Base-by-base conservation (phyloP, 2,329 filamentous ascomycete species). In the Fusarium udum region DNA sequence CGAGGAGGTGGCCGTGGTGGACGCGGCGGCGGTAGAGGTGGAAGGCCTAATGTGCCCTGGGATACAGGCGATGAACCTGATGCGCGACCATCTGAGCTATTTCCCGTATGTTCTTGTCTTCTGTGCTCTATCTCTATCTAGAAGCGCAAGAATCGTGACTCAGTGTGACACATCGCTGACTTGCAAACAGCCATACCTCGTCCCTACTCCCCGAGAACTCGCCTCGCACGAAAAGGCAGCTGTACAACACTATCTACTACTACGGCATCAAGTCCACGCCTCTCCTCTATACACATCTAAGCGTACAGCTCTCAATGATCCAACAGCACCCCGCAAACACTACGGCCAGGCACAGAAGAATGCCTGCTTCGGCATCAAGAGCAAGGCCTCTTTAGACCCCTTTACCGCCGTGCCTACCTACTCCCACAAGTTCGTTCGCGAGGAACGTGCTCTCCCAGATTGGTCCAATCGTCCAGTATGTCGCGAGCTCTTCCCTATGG, bases 291-390 rank as follows among this genome's bases (percentile, higher is more conserved):
- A 90, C 80, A 90, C 88, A 13, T 87, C 88, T 63, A 85, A 85
- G 52, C 87, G 87, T 70, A 83, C 83, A 28, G 78, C 80, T 31
- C 75, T 79, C 20, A 78, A 80, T 59, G 85, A 86, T 37, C 82
- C 84, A 10, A 80, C 82, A 10, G 82, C 79, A 20, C 81, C 81
- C 37, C 78, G 81, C 59, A 84, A 81, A 69, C 81, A 77, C 78
- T 90, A 90, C 80, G 87, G 87, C 73, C 88, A 89, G 76, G 84
- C 86, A n/a, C 88, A 90, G 80, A 81, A 86, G 77, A 90, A 90
- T 80, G 85, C 86, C 71, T 86, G 85, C 61, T 90, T 87, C 80
- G 87, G 85, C 69, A 80, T 87, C 74, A 86, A 85, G 78, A 89
- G 83, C 80, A 87, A 86, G 75, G 88, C 88, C 42, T 88, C 86